These are phyloP conservation scores for Colletotrichum sp. DNA, from an alignment of 2,329 filamentous ascomycete genomes.

Conservation along the genomic window DNA sequence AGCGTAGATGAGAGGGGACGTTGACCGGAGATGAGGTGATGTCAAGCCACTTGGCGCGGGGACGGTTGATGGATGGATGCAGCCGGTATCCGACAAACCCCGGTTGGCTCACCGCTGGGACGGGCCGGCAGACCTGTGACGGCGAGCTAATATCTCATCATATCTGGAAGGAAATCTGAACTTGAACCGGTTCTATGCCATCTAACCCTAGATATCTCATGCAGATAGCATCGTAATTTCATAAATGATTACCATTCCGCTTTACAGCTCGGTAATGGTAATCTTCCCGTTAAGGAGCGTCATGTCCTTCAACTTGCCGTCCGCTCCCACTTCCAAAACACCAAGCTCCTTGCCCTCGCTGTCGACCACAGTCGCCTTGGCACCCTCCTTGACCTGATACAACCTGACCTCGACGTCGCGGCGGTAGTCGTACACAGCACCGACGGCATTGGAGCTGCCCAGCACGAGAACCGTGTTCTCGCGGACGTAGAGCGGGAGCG, in stretches of 20 bases:
- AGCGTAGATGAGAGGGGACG: not conserved
- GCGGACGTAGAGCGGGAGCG: constrained; percentile 62
- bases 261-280: constrained; percentile 12
- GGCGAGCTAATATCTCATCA: not conserved
- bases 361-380: constrained; percentile 47
- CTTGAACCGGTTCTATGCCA: constrained; percentile 4
- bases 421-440: constrained; percentile 53
- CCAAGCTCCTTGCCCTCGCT: constrained; percentile 45
- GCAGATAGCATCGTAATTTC: constrained; percentile 6
- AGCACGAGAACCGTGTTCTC: constrained; percentile 56
- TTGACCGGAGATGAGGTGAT: not conserved
- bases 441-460: constrained; percentile 41
- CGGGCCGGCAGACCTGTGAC: not conserved
- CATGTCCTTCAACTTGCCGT: constrained; percentile 44
- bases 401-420: constrained; percentile 52
- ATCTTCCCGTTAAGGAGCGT: constrained; percentile 42
- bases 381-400: constrained; percentile 46
- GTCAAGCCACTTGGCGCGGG: not conserved
- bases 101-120: not conserved
- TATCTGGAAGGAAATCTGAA: not conserved
- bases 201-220: constrained; percentile 4
- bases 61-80: not conserved
- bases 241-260: not conserved
- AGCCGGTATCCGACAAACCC: constrained; percentile 5
- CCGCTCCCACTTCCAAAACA: constrained; percentile 39